Conservation (phyloP, 495 filamentous ascomycete species). For the Lophium mytilinum region DNA sequence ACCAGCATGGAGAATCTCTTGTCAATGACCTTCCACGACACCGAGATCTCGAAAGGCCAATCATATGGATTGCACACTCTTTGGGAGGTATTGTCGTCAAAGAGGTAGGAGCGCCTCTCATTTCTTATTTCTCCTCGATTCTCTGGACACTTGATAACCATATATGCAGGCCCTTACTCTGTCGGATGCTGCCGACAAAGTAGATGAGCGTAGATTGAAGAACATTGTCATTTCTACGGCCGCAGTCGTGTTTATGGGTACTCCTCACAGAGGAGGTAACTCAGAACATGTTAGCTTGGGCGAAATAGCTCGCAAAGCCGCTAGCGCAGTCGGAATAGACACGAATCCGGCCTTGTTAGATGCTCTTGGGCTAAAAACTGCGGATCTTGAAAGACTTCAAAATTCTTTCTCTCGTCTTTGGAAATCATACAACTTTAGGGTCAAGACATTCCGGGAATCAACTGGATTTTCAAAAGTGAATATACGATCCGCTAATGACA, state of each 20-base stretch:
- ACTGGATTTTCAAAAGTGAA: background rate
- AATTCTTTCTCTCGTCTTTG: background rate
- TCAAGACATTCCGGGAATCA: slow-evolving; percentile 1
- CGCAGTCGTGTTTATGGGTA: slow-evolving; percentile 3
- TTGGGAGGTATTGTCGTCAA: slow-evolving; percentile 2
- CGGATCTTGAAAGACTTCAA: background rate
- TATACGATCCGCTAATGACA: too few relatives aligned
- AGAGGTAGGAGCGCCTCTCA: background rate
- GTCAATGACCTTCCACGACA: background rate
- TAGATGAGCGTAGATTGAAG: background rate
- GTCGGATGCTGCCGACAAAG: too few relatives aligned
- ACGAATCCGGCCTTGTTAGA: background rate
- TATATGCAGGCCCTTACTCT: too few relatives aligned
- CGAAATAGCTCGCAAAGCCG: background rate
- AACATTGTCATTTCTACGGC: background rate
- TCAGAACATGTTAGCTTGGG: background rate
- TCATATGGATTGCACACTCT: background rate
- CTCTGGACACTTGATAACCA: too few relatives aligned
- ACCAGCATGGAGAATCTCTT: background rate
- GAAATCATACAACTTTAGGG: background rate
- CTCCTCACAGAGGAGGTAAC: background rate
- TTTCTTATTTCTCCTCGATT: too few relatives aligned
- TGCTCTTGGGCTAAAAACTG: background rate
- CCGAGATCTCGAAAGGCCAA: background rate
- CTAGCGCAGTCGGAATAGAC: background rate